These are phyloP conservation scores for Psilocybe cyanescens DNA, from an alignment of 768 basidiomycete species.

Conservation along the genomic window DNA sequence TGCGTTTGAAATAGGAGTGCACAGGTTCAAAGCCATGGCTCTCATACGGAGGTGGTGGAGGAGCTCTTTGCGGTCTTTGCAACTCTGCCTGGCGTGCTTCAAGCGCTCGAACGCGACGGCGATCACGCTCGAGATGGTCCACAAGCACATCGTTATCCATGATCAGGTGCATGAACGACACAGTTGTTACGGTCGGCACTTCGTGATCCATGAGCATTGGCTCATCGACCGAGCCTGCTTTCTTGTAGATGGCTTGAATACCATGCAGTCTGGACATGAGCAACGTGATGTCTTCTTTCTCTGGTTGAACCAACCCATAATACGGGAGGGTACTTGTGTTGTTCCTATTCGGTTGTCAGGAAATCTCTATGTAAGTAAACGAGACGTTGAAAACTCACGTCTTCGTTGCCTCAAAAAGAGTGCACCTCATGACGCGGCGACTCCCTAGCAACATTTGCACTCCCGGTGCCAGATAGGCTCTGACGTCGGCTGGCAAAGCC, in stretches of 20 bases:
- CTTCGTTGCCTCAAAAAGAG: neutral
- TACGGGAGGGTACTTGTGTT: neutral
- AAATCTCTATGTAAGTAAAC: neutral
- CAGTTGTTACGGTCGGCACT: neutral
- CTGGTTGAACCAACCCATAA: neutral
- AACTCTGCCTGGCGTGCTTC: no score
- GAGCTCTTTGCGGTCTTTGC: no score
- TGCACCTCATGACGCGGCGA: neutral
- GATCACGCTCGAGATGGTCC: neutral
- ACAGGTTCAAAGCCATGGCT: no score
- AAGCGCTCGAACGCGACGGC: neutral
- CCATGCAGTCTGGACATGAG: neutral
- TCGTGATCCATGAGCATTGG: neutral
- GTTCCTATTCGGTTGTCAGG: neutral
- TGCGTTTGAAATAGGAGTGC: neutral
- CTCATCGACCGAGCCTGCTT: neutral
- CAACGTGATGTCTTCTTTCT: neutral
- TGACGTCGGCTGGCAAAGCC: neutral
- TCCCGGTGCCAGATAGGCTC: neutral
- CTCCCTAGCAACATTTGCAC: neutral
- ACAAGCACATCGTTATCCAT: neutral
- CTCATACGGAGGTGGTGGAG: no score
- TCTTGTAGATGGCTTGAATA: neutral
- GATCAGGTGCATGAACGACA: neutral
- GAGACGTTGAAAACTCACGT: neutral